phyloP scores from a whole-genome alignment of 179 eudicot genomes.

The Actinidia chinensis region DNA sequence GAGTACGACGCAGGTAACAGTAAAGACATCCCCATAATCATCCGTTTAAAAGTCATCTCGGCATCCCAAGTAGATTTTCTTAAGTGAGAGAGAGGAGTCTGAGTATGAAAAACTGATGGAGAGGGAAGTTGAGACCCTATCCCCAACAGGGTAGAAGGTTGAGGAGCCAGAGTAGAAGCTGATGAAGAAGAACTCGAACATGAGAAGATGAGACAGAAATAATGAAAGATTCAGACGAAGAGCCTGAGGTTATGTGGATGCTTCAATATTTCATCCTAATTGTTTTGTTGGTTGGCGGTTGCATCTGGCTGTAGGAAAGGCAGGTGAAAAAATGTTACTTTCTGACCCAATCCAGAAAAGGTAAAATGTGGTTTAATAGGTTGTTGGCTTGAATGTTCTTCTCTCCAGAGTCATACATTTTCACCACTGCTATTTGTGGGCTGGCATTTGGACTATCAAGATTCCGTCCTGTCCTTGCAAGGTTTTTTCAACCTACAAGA shows the following conservation, averaged over 20 bases:
- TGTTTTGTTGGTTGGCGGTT: conserved; percentile 1
- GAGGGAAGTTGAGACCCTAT: conserved; percentile 64
- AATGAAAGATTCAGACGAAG: conserved; percentile 88
- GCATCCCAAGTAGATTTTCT: conserved; percentile 73
- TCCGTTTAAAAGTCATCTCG: conserved; percentile 62
- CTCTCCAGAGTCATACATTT: too few relatives aligned
- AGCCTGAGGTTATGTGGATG: conserved; percentile 57
- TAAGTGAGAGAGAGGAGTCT: conserved; percentile 81
- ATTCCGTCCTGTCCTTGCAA: too few relatives aligned
- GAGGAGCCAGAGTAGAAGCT: conserved; percentile 73
- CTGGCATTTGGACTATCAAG: too few relatives aligned
- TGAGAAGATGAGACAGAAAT: conserved; percentile 48
- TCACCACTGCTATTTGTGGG: too few relatives aligned
- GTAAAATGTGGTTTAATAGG: too few relatives aligned
- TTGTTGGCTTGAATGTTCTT: too few relatives aligned
- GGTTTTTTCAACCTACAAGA: too few relatives aligned
- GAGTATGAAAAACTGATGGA: conserved; percentile 99
- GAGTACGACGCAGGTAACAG: conserved; percentile 40
- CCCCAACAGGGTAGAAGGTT: conserved; percentile 52
- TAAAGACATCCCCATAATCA: conserved; percentile 66
- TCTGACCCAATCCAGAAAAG: too few relatives aligned
- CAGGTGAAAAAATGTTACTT: too few relatives aligned
- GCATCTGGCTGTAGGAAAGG: conserved; percentile 6
- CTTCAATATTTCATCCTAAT: neutral
- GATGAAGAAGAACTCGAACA: conserved; percentile 63